A percentile compares a stretch with the other conserved stretches of the same genome.
Conservation (phyloP, 2,329 filamentous ascomycete genomes). For the Blastomyces parvus region DNA sequence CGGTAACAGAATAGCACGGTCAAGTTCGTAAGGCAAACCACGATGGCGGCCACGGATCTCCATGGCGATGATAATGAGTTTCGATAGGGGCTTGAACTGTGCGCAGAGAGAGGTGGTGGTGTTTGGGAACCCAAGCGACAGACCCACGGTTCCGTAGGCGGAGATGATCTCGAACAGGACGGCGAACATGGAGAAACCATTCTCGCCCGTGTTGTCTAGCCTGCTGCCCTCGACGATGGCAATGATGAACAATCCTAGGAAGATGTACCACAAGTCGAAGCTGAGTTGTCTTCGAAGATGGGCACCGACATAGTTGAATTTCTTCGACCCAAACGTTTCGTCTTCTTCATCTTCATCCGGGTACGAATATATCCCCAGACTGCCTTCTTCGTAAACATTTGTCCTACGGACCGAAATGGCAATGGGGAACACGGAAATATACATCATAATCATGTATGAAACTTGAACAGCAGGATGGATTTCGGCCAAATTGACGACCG, state of each 20-base stretch:
- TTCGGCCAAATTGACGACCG: constrained; percentile 64
- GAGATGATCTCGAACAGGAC: constrained; percentile 78
- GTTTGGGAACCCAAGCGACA: constrained; percentile 71
- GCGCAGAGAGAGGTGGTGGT: constrained; percentile 72
- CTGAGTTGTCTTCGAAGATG: constrained; percentile 89
- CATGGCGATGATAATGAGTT: constrained; percentile 58
- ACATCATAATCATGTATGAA: constrained; percentile 98
- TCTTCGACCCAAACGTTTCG: constrained; percentile 45
- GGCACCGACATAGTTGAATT: constrained; percentile 75
- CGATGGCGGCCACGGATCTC: constrained; percentile 56
- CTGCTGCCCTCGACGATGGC: constrained; percentile 72
- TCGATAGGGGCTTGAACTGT: constrained; percentile 64
- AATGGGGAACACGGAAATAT: constrained; percentile 93
- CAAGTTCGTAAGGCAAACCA: constrained; percentile 56
- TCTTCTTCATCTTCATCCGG: constrained; percentile 53
- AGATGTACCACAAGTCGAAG: constrained; percentile 97
- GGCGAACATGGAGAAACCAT: constrained; percentile 56
- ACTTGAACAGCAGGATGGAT: constrained; percentile 89
- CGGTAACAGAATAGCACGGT: constrained; percentile 60
- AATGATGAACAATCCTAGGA: constrained; percentile 85
- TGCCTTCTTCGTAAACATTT: constrained; percentile 86
- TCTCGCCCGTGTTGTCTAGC: constrained; percentile 52
- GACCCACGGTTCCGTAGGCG: constrained; percentile 86
- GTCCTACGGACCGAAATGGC: constrained; percentile 89
- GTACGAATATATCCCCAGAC: constrained; percentile 58